phyloP scores from a whole-genome alignment of 345 rosid genomes.

The Murraya koenigii region DNA sequence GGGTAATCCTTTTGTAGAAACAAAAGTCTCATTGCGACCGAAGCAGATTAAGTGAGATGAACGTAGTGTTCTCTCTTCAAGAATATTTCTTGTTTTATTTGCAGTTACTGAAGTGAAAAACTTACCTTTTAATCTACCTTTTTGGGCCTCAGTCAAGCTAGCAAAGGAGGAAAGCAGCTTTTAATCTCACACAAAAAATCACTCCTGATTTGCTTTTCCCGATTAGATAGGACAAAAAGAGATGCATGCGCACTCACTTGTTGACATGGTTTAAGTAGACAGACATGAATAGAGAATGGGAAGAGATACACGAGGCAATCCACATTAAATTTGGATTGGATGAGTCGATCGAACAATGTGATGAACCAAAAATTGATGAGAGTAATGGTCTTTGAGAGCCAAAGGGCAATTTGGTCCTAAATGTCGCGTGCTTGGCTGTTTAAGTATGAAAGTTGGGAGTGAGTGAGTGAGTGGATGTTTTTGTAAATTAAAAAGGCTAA shows the following conservation, averaged over 20 bases:
- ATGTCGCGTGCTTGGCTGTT: too few relatives aligned
- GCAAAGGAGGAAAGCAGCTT: neutral
- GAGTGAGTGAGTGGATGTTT: too few relatives aligned
- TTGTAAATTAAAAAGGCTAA: too few relatives aligned
- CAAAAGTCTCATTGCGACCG: neutral
- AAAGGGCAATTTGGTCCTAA: too few relatives aligned
- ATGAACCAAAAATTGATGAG: too few relatives aligned
- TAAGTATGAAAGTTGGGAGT: too few relatives aligned
- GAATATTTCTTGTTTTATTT: neutral
- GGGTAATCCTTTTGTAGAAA: too few relatives aligned
- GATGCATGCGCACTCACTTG: neutral
- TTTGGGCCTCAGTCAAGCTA: neutral
- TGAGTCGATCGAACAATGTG: too few relatives aligned
- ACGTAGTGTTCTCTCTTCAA: neutral
- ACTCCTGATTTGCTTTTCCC: neutral
- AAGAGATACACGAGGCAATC: neutral
- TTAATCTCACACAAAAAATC: neutral
- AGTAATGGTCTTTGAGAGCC: too few relatives aligned
- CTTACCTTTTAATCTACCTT: neutral
- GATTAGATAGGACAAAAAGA: neutral
- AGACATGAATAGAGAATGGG: neutral
- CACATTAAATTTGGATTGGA: too few relatives aligned
- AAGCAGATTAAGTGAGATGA: constrained; percentile 1
- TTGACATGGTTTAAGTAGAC: neutral
- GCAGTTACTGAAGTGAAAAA: neutral